A percentile compares a stretch with the other conserved stretches of the same genome.
Conservation (phyloP, 2,329 filamentous ascomycete species). For the Fusarium tuaranense region DNA sequence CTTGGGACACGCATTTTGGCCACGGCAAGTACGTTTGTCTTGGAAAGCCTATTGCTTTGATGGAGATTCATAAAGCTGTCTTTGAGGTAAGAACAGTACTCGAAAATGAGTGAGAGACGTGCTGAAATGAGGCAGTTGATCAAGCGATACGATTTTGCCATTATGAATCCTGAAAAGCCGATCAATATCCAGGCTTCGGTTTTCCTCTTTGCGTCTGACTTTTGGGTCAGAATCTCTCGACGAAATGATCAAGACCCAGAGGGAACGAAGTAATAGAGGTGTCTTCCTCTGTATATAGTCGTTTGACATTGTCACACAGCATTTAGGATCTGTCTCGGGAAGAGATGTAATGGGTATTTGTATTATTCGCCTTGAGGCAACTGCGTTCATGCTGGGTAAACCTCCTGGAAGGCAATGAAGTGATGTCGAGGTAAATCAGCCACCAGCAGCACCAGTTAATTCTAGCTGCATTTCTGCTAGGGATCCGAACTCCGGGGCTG, state of each 20-base stretch:
- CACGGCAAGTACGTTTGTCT: slow-evolving; percentile 59
- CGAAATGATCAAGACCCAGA: not conserved
- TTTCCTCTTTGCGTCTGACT: slow-evolving; percentile 51
- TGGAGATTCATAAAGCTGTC: slow-evolving; percentile 62
- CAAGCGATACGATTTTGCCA: slow-evolving; percentile 49
- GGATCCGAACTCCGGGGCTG: not conserved
- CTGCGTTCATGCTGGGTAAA: rapidly evolving
- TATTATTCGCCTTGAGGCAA: not conserved
- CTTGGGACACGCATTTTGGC: slow-evolving; percentile 58
- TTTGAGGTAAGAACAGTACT: slow-evolving; percentile 54
- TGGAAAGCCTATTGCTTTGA: slow-evolving; percentile 60
- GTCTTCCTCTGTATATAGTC: not conserved
- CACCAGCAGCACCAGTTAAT: not conserved
- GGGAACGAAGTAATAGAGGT: not conserved
- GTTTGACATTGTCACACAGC: not conserved
- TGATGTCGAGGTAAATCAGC: not conserved
- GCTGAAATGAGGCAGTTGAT: slow-evolving; percentile 41
- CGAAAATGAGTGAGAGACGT: not conserved
- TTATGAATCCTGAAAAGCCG: slow-evolving; percentile 49
- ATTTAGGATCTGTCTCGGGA: too few relatives aligned
- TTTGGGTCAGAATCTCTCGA: slow-evolving; percentile 49
- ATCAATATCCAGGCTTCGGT: slow-evolving; percentile 50
- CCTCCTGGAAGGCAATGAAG: not conserved
- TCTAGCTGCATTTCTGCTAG: not conserved
- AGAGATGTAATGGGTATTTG: not conserved